Evolutionary conservation across 2,329 filamentous ascomycete species (phyloP), one percentile per base, ranked within the genome.

Genomic region (Fusarium compactum): DNA sequence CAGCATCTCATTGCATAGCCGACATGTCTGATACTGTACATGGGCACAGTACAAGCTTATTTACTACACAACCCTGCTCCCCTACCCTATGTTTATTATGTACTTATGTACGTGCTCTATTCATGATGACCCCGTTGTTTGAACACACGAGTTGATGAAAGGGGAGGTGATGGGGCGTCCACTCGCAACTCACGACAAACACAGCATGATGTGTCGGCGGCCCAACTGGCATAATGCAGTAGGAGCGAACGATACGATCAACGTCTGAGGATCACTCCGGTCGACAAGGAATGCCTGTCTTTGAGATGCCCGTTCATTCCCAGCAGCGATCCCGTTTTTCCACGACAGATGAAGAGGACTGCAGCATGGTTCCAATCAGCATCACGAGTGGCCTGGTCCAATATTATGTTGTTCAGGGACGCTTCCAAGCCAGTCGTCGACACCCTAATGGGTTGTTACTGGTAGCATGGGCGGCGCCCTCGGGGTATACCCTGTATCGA

Each of bases 321-420:
- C 58, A 62, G 56, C 54, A 48, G 58, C 58, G 58, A 54, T 60
- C 58, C 67, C 60, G 58, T 62, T 53, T 64, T 61, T 58, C 65
- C 63, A 66, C 57, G 34, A 62, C 41, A 74, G 71, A 76, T 75
- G 71, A 74, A 63, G 62, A 76, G 72, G 74, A 72, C 69, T 63
- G 59, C 58, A 48, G 43, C 43, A 62, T 73, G 70, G 63, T 67
- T 59, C 73, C 63, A 71, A 68, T 72, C 61, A 74, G 50, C 46
- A 64, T 61, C 57, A 38, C 58, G 48, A 66, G 55, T 50, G 47
- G 47, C 51, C 61, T 22, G 58, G 44, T 32, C 24, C 27, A 34
- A 27, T 52, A 18, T 27, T 52, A 44, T 48, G 50, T 48, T 52
- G 44, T 67, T 38, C 52, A 71, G 68, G 64, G 47, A 71, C 64